Evolutionary conservation across 495 filamentous ascomycete genomes (phyloP).

Genomic region (Penicillium verhagenii): DNA sequence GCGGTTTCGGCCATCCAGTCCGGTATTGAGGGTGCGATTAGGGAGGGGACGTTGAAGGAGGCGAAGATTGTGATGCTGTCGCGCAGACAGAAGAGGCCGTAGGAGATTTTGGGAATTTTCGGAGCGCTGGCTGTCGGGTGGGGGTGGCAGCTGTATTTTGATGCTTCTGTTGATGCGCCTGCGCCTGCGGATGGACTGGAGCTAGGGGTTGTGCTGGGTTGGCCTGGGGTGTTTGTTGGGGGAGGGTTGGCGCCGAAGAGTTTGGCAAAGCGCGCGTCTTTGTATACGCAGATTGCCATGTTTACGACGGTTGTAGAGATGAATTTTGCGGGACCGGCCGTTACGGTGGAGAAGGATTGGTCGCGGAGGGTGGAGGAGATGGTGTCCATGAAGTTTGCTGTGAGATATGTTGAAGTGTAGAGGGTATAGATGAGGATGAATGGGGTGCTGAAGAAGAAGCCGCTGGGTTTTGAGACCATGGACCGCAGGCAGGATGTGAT

Average conservation of each 20-base stretch:
- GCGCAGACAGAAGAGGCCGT: slow-evolving; percentile 75
- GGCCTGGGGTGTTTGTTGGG: slow-evolving; percentile 10
- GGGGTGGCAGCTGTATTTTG: slow-evolving; percentile 58
- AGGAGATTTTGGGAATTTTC: slow-evolving; percentile 54
- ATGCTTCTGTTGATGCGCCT: slow-evolving; percentile 21
- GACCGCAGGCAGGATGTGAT: slow-evolving; percentile 60
- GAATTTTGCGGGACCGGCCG: slow-evolving; percentile 78
- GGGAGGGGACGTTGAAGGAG: slow-evolving; percentile 83
- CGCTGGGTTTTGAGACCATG: slow-evolving; percentile 66
- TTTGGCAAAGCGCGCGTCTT: slow-evolving; percentile 81
- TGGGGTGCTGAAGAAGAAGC: slow-evolving; percentile 73
- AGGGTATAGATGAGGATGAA: slow-evolving; percentile 85
- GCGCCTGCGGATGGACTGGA: not conserved
- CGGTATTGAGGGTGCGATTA: slow-evolving; percentile 58
- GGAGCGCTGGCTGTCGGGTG: slow-evolving; percentile 29
- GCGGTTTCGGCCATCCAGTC: slow-evolving; percentile 49
- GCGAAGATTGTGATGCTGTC: slow-evolving; percentile 93
- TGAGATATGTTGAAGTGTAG: slow-evolving; percentile 89
- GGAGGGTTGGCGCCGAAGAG: slow-evolving; percentile 62
- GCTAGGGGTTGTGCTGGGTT: slow-evolving; percentile 4
- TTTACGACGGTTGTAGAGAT: slow-evolving; percentile 78
- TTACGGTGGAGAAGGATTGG: slow-evolving; percentile 58
- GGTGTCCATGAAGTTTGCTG: slow-evolving; percentile 87
- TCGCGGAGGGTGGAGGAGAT: slow-evolving; percentile 61
- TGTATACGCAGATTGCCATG: slow-evolving; percentile 87